phyloP scores from a whole-genome alignment of 1,139 yeast species.

The Lodderomyces orthopsilosis region DNA sequence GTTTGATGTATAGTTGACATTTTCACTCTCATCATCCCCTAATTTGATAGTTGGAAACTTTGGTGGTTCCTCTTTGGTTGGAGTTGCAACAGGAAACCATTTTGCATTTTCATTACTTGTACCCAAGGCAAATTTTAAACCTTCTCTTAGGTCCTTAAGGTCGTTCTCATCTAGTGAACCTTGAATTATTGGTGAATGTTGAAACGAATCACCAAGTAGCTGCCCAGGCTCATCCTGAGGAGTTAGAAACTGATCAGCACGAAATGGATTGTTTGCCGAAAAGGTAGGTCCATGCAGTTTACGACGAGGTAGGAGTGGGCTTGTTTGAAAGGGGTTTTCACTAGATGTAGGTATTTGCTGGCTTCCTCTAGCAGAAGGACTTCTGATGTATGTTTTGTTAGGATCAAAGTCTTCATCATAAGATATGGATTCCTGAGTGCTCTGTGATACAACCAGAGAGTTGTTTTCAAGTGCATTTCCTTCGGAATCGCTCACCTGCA shows the following conservation, averaged over 20 bases:
- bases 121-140: constrained; percentile 39
- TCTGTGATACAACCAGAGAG: not conserved
- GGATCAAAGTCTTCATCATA: constrained; percentile 14
- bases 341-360: not conserved
- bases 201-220: not conserved
- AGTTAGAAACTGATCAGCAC: not conserved
- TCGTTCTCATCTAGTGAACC: constrained; percentile 21
- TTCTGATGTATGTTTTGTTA: constrained; percentile 11
- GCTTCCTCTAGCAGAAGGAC: constrained; percentile 2
- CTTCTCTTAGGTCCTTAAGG: constrained; percentile 35
- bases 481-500: not conserved
- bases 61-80: constrained; percentile 9
- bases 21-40: constrained; percentile 2
- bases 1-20: constrained; percentile 17
- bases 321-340: not conserved
- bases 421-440: constrained; percentile 1
- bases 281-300: not conserved
- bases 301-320: not conserved
- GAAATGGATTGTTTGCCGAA: not conserved
- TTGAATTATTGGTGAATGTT: constrained; percentile 7
- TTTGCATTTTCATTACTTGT: constrained; percentile 22
- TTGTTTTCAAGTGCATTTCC: not conserved
- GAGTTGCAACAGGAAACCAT: constrained; percentile 31
- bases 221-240: not conserved
- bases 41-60: not conserved